Conservation (phyloP, 2,329 filamentous ascomycete species). For the Blastomyces percursus region DNA sequence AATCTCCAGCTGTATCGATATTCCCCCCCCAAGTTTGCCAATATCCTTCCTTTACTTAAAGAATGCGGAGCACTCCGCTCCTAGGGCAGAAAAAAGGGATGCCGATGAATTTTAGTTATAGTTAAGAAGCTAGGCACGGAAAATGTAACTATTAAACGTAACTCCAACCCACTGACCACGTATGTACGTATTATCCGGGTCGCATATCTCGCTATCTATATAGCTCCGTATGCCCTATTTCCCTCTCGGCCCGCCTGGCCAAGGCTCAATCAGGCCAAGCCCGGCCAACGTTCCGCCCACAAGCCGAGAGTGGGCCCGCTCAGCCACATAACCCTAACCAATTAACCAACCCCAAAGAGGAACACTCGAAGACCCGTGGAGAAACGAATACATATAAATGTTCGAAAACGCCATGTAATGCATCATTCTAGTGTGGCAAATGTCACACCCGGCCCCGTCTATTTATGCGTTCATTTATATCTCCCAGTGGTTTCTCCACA, state of each 20-base stretch:
- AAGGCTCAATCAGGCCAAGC: neutral
- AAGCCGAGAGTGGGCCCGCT: neutral
- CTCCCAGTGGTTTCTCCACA: too few species aligned
- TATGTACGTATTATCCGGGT: too few species aligned
- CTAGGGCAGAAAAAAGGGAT: too few species aligned
- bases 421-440: neutral
- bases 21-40: too few species aligned
- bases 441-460: neutral
- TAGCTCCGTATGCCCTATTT: neutral
- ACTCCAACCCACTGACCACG: too few species aligned
- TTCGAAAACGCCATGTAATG: neutral
- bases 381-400: too few species aligned
- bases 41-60: too few species aligned
- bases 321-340: neutral
- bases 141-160: neutral
- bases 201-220: neutral
- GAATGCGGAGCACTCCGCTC: too few species aligned
- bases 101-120: too few species aligned
- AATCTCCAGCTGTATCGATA: too few species aligned
- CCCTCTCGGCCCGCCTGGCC: neutral
- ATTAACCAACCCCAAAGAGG: neutral
- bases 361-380: too few species aligned
- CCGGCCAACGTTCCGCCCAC: neutral
- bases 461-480: too few species aligned
- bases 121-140: neutral